Conservation (phyloP, 2,329 filamentous ascomycete species). For the Elsinoe australis region DNA sequence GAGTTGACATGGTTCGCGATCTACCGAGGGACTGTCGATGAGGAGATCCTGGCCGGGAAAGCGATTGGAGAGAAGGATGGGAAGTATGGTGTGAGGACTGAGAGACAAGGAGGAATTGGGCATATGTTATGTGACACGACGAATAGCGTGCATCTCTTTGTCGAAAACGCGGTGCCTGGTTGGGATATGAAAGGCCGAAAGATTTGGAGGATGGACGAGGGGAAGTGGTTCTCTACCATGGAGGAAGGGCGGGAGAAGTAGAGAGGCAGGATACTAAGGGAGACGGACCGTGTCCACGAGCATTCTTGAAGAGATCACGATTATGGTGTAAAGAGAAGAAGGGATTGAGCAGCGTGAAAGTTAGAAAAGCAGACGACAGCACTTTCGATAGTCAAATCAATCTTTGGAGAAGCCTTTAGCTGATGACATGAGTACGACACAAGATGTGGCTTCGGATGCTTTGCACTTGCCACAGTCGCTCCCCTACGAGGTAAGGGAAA, state of each 20-base stretch:
- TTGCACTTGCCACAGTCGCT: too few species aligned
- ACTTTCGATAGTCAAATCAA: too few species aligned
- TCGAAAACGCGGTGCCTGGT: background rate
- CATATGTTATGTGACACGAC: background rate
- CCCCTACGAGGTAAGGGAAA: too few species aligned
- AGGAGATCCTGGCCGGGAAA: background rate
- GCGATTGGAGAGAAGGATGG: background rate
- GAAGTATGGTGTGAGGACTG: background rate
- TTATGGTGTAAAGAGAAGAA: too few species aligned
- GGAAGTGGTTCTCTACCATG: background rate
- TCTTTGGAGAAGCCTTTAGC: too few species aligned
- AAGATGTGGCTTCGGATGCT: too few species aligned
- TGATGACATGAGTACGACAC: too few species aligned
- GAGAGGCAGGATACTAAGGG: too few species aligned
- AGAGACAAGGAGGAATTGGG: background rate
- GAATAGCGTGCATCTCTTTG: background rate
- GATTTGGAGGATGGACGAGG: background rate
- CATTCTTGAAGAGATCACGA: too few species aligned
- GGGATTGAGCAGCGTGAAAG: too few species aligned
- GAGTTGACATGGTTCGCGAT: conserved; percentile 6
- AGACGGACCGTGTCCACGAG: too few species aligned
- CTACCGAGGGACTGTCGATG: conserved; percentile 1
- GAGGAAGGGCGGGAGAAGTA: conserved; percentile 3
- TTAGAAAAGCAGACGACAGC: too few species aligned
- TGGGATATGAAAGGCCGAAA: background rate